Percentiles rank a stretch among this genome's conserved stretches.
Conservation (phyloP, 331 rosid genomes). For the Malus hybrid region DNA sequence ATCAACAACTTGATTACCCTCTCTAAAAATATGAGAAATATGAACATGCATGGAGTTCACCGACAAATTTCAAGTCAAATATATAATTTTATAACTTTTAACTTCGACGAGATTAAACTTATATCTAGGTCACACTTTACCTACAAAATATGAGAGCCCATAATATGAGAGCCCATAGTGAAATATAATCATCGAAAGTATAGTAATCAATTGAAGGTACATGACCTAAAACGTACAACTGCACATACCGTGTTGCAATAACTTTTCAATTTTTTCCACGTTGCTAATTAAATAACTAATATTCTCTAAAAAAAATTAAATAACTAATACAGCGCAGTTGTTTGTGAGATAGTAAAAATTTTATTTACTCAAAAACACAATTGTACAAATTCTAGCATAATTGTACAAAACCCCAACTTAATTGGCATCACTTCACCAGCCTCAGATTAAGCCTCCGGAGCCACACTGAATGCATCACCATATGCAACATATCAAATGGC, state of each 20-base stretch:
- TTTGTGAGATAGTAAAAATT: not conserved
- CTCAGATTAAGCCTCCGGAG: slow-evolving; percentile 50
- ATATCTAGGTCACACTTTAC: not conserved
- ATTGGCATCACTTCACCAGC: slow-evolving; percentile 1
- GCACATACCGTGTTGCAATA: not conserved
- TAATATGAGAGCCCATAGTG: not conserved
- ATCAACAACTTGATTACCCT: too few species aligned
- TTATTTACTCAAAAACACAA: not conserved
- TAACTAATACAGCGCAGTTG: not conserved
- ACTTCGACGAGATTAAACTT: not conserved
- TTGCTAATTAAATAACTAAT: not conserved
- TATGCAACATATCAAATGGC: slow-evolving; percentile 45
- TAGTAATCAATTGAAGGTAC: not conserved
- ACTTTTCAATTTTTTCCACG: not conserved
- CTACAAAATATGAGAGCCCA: not conserved
- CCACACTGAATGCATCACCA: slow-evolving; percentile 63
- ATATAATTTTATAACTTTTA: too few species aligned
- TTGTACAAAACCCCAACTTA: too few species aligned
- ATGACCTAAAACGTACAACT: not conserved
- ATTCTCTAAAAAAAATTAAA: too few species aligned
- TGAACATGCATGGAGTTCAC: too few species aligned
- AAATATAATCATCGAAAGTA: not conserved
- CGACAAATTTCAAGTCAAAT: not conserved
- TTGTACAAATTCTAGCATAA: not conserved
- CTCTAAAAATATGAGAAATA: too few species aligned